phyloP scores from a whole-genome alignment of 202 grass and related monocot species.

The Setaria italica region DNA sequence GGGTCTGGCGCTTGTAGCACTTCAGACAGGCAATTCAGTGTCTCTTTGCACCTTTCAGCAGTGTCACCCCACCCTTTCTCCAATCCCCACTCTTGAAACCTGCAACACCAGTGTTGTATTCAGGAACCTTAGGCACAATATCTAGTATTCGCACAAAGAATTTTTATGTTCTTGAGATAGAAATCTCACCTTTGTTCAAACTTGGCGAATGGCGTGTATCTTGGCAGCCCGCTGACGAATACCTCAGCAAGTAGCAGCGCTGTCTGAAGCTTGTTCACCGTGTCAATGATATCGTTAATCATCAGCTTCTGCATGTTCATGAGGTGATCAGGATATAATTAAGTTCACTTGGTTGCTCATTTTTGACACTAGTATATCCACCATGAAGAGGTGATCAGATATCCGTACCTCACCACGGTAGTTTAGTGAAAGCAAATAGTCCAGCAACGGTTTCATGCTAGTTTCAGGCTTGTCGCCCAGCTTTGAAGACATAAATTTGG shows the following conservation, averaged over 20 bases:
- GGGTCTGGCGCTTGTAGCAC: constrained; percentile 98
- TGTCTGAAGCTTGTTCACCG: constrained; percentile 87
- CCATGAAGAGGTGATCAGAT: constrained; percentile 9
- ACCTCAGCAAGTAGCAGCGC: constrained; percentile 87
- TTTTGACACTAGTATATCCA: not conserved
- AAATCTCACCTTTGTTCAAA: constrained; percentile 78
- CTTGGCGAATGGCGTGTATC: constrained; percentile 78
- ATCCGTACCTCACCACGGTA: constrained; percentile 70
- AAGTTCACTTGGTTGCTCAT: not conserved
- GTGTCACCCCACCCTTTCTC: constrained; percentile 97
- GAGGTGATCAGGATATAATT: not conserved
- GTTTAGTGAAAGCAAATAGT: constrained; percentile 80
- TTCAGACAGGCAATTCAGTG: constrained; percentile 88
- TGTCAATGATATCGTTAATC: constrained; percentile 72
- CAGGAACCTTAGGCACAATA: constrained; percentile 25
- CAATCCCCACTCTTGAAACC: constrained; percentile 94
- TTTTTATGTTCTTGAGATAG: constrained; percentile 24
- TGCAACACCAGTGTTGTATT: constrained; percentile 30
- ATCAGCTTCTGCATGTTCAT: constrained; percentile 79
- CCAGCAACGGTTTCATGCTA: constrained; percentile 73
- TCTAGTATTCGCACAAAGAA: not conserved
- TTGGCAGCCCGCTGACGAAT: constrained; percentile 68
- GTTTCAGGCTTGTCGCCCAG: constrained; percentile 55
- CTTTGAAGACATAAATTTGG: constrained; percentile 81
- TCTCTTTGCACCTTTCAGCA: constrained; percentile 79